These are phyloP conservation scores for Fusarium bulbicola DNA, from an alignment of 2,329 filamentous ascomycete genomes.

Conservation along the genomic window DNA sequence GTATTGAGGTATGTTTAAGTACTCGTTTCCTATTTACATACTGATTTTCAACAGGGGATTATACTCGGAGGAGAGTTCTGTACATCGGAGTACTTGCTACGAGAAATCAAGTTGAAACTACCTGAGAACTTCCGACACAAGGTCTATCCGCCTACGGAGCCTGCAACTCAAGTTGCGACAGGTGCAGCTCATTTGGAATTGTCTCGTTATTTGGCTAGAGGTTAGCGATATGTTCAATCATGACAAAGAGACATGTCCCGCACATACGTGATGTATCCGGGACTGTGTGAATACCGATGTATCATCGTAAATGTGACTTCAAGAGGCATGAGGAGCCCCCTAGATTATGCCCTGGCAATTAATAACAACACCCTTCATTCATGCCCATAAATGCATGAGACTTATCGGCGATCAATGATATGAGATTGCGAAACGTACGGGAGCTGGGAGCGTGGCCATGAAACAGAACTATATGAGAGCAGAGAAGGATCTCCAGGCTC, in stretches of 20 bases:
- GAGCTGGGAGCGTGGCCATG: no score
- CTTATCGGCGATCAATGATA: no score
- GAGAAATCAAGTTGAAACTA: background rate
- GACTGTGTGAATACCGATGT: no score
- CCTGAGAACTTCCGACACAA: rapidly evolving
- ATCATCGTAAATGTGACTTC: no score
- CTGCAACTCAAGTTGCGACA: background rate
- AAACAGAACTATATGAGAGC: no score
- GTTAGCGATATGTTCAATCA: rapidly evolving
- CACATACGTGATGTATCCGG: no score
- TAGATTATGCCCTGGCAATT: no score
- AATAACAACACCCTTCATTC: no score
- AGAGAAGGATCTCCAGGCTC: rapidly evolving
- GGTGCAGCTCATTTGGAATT: background rate
- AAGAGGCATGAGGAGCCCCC: no score
- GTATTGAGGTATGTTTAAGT: background rate
- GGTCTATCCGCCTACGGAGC: background rate
- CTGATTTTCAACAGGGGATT: rapidly evolving
- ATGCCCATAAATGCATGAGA: no score
- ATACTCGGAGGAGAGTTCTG: background rate
- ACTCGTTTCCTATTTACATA: no score
- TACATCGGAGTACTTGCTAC: background rate
- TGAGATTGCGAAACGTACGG: no score
- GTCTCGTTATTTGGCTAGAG: background rate
- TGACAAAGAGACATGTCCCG: rapidly evolving